phyloP scores from a whole-genome alignment of 129 eudicot genomes.

The Pulicaria dysenterica region DNA sequence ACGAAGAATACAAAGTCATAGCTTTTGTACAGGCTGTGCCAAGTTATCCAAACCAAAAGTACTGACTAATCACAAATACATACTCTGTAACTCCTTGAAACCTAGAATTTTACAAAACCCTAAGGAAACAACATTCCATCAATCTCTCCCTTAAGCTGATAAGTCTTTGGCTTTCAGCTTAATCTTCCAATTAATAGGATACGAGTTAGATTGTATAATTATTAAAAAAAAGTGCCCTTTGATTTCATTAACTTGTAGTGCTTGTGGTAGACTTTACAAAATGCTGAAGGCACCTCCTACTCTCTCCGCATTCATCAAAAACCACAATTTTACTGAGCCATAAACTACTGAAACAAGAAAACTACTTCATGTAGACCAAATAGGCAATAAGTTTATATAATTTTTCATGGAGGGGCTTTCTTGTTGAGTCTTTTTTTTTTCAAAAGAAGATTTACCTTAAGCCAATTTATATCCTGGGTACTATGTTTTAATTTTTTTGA shows the following conservation, averaged over 20 bases:
- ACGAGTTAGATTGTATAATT: neutral
- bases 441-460: neutral
- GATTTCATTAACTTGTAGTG: neutral
- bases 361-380: neutral
- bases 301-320: neutral
- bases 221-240: neutral
- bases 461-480: neutral
- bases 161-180: neutral
- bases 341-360: slow-evolving; percentile 1
- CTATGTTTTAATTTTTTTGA: neutral
- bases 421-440: no score
- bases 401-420: neutral
- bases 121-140: neutral
- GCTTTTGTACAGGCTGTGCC: neutral
- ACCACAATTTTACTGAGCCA: neutral
- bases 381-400: neutral
- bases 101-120: neutral
- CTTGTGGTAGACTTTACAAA: neutral
- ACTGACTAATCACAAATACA: neutral
- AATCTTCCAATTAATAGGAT: neutral
- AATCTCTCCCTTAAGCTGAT: neutral
- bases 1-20: neutral
- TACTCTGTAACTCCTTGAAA: neutral
- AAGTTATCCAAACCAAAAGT: neutral
- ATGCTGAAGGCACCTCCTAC: neutral